Conservation (phyloP, 345 rosid genomes). For the Linum trigynum region DNA sequence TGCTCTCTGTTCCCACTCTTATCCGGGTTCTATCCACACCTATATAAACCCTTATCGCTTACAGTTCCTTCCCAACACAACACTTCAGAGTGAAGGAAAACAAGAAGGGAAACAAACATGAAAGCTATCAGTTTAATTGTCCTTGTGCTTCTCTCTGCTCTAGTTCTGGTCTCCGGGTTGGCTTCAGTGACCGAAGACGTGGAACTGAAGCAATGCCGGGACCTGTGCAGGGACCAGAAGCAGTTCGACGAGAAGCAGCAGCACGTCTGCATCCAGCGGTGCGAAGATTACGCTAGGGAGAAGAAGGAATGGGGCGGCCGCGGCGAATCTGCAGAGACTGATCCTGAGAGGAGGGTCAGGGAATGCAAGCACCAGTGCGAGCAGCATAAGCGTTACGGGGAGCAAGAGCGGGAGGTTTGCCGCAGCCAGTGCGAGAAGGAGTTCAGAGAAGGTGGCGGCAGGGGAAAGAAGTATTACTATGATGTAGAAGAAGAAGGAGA, state of each 20-base stretch:
- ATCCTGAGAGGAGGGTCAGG: constrained; percentile 1
- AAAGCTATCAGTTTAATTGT: not conserved
- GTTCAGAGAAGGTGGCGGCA: not conserved
- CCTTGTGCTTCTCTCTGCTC: not conserved
- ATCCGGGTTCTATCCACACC: not conserved
- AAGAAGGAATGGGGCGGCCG: not conserved
- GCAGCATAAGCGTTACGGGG: constrained; percentile 7
- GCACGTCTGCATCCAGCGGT: constrained; percentile 7
- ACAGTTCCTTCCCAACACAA: not conserved
- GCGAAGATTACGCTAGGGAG: constrained; percentile 5
- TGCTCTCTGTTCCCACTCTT: too few species aligned
- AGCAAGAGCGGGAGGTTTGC: constrained; percentile 11
- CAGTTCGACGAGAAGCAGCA: constrained; percentile 10
- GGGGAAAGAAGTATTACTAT: not conserved
- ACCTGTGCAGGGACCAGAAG: constrained; percentile 3
- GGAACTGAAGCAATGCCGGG: constrained; percentile 13
- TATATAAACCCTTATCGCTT: not conserved
- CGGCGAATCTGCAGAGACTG: constrained; percentile 7
- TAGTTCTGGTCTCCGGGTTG: not conserved
- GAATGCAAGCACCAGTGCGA: constrained; percentile 5
- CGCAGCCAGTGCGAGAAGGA: not conserved
- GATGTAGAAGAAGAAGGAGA: not conserved
- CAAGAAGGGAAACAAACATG: not conserved
- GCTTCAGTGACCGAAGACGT: not conserved
- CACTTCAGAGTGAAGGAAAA: not conserved